These are phyloP conservation scores for Podaxis sp. DNA, from an alignment of 768 basidiomycete genomes.

Conservation along the genomic window DNA sequence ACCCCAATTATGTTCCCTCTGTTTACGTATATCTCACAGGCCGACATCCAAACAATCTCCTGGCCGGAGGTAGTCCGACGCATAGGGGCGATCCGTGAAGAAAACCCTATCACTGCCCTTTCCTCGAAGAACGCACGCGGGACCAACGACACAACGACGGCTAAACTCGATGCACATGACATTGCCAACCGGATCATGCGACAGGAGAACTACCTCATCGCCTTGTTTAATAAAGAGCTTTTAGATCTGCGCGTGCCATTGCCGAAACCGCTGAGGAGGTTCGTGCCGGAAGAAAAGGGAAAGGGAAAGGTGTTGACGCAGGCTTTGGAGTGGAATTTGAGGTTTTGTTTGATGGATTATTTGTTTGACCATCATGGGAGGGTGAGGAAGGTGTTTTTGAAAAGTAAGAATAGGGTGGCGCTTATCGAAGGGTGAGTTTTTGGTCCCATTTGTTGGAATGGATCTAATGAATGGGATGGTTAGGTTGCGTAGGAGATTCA, in stretches of 20 bases:
- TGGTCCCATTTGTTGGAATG: background rate
- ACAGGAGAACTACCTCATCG: slow-evolving; percentile 98
- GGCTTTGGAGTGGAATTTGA: slow-evolving; percentile 95
- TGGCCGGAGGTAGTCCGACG: slow-evolving; percentile 95
- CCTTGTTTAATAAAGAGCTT: slow-evolving; percentile 95
- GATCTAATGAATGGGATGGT: slow-evolving; percentile 3
- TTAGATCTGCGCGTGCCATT: slow-evolving; percentile 85
- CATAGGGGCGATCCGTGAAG: slow-evolving; percentile 85
- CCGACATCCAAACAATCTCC: slow-evolving; percentile 95
- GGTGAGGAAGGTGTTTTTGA: slow-evolving; percentile 89
- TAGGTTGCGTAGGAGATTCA: slow-evolving; percentile 82
- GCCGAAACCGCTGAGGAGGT: slow-evolving; percentile 54
- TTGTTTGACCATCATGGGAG: slow-evolving; percentile 88
- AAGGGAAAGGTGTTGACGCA: slow-evolving; percentile 83
- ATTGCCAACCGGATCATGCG: slow-evolving; percentile 97
- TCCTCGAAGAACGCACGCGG: slow-evolving; percentile 56
- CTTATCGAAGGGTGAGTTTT: slow-evolving; percentile 76
- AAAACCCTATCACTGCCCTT: slow-evolving; percentile 89
- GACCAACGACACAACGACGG: slow-evolving; percentile 64
- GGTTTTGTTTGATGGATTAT: slow-evolving; percentile 94
- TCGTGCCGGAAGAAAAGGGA: slow-evolving; percentile 53
- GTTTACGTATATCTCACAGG: slow-evolving; percentile 45
- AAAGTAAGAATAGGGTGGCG: slow-evolving; percentile 73
- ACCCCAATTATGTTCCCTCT: background rate
- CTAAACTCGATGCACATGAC: slow-evolving; percentile 96